phyloP scores from a whole-genome alignment of 441 rosid species.

The Manihot esculenta region DNA sequence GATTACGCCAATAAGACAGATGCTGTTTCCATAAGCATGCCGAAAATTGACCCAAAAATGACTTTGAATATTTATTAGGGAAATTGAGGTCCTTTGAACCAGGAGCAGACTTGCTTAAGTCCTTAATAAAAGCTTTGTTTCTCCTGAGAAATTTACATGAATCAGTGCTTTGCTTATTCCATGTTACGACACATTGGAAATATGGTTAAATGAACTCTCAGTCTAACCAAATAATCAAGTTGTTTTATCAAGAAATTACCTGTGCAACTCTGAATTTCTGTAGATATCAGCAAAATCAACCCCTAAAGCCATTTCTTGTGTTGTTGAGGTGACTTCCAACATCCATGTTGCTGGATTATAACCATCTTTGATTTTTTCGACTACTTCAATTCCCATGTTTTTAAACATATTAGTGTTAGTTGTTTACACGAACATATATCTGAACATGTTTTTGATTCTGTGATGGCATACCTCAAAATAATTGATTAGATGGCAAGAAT shows the following conservation, averaged over 20 bases:
- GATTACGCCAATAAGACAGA: constrained; percentile 83
- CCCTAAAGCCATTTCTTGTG: constrained; percentile 56
- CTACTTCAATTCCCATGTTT: constrained; percentile 55
- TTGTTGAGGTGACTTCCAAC: constrained; percentile 60
- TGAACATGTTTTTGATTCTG: not conserved
- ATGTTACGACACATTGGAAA: not conserved
- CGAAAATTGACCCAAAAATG: constrained; percentile 52
- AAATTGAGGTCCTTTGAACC: constrained; percentile 63
- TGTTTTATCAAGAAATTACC: constrained; percentile 31
- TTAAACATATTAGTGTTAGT: not conserved
- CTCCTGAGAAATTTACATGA: constrained; percentile 38
- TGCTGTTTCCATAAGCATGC: constrained; percentile 87
- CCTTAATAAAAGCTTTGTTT: constrained; percentile 63
- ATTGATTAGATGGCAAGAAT: constrained; percentile 55
- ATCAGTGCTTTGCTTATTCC: not conserved
- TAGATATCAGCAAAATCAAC: constrained; percentile 63
- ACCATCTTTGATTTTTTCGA: constrained; percentile 66
- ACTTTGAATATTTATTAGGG: constrained; percentile 51
- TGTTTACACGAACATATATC: not conserved
- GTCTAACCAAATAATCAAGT: not conserved
- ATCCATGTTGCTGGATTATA: constrained; percentile 91
- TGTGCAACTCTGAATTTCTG: constrained; percentile 58
- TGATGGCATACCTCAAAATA: constrained; percentile 61
- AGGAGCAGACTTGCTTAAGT: constrained; percentile 53
- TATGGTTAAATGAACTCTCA: no score